Conservation (phyloP, 257 asterid species). For the Nyctanthes arbortristis region DNA sequence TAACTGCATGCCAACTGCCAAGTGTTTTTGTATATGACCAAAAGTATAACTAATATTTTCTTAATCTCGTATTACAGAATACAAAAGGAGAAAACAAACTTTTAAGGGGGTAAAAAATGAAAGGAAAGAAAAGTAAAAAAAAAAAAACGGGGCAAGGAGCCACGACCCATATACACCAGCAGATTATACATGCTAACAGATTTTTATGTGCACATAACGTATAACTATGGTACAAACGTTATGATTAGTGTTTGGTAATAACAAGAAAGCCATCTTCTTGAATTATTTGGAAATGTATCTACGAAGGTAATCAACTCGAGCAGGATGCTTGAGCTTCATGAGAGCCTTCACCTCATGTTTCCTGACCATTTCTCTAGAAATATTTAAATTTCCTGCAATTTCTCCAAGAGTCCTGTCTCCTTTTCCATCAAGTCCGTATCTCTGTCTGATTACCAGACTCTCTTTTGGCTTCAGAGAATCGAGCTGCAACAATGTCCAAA, state of each 20-base stretch:
- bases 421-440: conserved; percentile 91
- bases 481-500: conserved; percentile 48
- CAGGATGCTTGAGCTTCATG: conserved; percentile 96
- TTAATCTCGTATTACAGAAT: background rate
- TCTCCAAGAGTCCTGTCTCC: conserved; percentile 95
- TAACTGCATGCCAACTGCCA: too few species aligned
- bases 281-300: conserved; percentile 39
- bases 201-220: conserved; percentile 24
- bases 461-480: conserved; percentile 98
- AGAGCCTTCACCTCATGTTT: conserved; percentile 94
- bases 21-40: too few species aligned
- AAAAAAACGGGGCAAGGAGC: background rate
- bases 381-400: conserved; percentile 87
- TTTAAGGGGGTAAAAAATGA: too few species aligned
- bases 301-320: conserved; percentile 88
- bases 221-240: conserved; percentile 36
- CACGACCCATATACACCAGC: conserved; percentile 3
- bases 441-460: conserved; percentile 89
- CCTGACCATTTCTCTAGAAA: conserved; percentile 93
- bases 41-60: background rate
- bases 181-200: conserved; percentile 28
- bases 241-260: background rate
- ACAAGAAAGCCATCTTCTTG: background rate
- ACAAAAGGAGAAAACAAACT: too few species aligned
- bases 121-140: too few species aligned